Base-by-base conservation (phyloP, 2,329 filamentous ascomycete species). In the Aspergillus uvarum region DNA sequence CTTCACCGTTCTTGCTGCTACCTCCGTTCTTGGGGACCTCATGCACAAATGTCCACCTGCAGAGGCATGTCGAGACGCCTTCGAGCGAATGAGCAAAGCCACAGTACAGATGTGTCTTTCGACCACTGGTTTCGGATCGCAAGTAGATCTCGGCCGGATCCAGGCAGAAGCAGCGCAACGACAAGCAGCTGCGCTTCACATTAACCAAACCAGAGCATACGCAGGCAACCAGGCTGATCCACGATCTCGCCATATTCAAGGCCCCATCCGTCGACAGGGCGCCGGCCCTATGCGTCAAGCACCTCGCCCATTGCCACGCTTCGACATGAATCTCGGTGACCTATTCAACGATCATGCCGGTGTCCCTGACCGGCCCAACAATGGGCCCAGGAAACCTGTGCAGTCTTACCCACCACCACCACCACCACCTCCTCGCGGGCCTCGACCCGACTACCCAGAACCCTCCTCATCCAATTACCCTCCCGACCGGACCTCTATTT, bases 41-140 rank as follows among this genome's bases (percentile, higher is more conserved):
- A 93, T 96, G 65, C 91, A 96, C 66, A 96, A 96, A 74, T 98
- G 95, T 67, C 93, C 94, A 0, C 94, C 94, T 0, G 94, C 94
- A 32, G 93, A 97, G 80, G 92, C 93, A 11, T 98, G 94, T 74
- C 87, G 92, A 14, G 93, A 98, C 74, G 93, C 95, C 0, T 97
- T 98, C 72, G 91, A 96, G 68, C 87, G 94, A 44, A 98, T 96
- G 80, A 93, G 91, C 69, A 96, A 95, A 78, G 93, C 93, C 10
- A 98, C 94, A 0, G 90, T 98, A 53, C 91, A 94, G 72, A 97
- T 97, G 93, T 92, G 91, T 67, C 89, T 93, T 73, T 91, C 89
- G 1, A 94, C 89, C 1, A 93, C 90, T 19, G 91, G 91, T 0
- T 96, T 96, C 65, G 91, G 90, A 32, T 75, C 74, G 5, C 76